Base-by-base conservation (phyloP, 371 early-diverging fungal species). In the Mucor circinelloides region DNA sequence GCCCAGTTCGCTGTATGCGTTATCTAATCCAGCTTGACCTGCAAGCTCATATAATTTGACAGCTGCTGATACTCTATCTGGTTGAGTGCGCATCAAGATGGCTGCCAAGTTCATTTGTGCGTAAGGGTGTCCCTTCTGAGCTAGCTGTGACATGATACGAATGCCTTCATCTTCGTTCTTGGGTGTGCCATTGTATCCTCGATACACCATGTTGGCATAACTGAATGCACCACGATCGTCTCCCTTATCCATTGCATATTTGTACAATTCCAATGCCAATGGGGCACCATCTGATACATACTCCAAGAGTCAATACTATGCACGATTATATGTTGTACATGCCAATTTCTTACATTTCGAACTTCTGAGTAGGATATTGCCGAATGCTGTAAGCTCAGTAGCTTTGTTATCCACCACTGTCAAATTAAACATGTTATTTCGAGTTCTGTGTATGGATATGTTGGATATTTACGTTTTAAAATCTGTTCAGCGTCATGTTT, bases 81-180 rank as follows among this genome's bases (percentile, higher is more conserved):
- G 68, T 36, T 77, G 75, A 5, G 74, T 72, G 9, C 81, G 77
- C 76, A 80, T 79, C 12, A 82, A 31, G 28, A 81, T 82, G n/a
- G 79, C 60, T 8, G 85, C 85, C 40, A 84, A 48, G 40, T 79
- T 79, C 78, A 79, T 77, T 70, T 84, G 85, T 28, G 85, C 82
- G 58, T 77, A 73, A 9, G 82, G 82, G 60, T 82, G 81, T 1
- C 82, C 85, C 42, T 80, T 84, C 36, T 74, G 76, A 3, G 85
- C 81, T 15, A 84, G 42, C 40, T 75, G 52, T 1, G 82, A 79
- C 55, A 80, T 59, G 46, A 84, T 67, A 17, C 64, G 34, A 42
- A 78, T 68, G 10, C 78, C 82, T 19, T 69, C 56, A 5, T 73
- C 74, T 60, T 77, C 77, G 32, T 82, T 66, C 34, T 76, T 78